A percentile compares a stretch with the other conserved stretches of the same genome.
Conservation (phyloP, 148 eudicot species). For the Camellia sinensis region DNA sequence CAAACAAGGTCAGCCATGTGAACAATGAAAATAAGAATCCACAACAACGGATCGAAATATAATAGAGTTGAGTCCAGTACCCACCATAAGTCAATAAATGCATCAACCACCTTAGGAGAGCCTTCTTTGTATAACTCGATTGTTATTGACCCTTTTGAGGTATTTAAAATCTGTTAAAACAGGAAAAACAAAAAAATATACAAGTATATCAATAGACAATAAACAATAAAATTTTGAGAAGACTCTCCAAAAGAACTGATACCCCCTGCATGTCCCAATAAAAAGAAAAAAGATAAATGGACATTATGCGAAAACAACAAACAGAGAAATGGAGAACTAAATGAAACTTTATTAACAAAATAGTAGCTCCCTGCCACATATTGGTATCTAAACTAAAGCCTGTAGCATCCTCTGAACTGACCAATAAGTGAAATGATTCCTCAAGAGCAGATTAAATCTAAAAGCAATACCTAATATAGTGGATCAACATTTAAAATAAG, state of each 20-base stretch:
- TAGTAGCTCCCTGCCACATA: constrained; percentile 3
- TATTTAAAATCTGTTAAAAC: constrained; percentile 52
- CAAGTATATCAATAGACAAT: constrained; percentile 1
- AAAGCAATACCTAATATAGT: neutral
- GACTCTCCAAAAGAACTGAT: too few relatives aligned
- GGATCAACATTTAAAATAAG: neutral
- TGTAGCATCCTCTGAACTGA: neutral
- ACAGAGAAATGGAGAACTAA: too few relatives aligned
- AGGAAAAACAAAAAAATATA: neutral
- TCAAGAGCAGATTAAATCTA: neutral
- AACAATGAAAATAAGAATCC: neutral
- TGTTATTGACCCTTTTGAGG: constrained; percentile 81
- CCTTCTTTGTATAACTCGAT: constrained; percentile 86
- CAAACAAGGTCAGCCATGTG: neutral
- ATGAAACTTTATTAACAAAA: too few relatives aligned
- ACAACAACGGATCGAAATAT: neutral
- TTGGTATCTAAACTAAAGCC: neutral
- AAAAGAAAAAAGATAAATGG: too few relatives aligned
- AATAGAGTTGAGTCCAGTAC: constrained; percentile 20
- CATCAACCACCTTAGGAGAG: constrained; percentile 74
- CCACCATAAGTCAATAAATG: constrained; percentile 78
- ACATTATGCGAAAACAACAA: too few relatives aligned
- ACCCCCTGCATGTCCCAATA: too few relatives aligned
- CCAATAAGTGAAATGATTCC: neutral
- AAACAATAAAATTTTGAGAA: neutral